Evolutionary conservation across 495 filamentous ascomycete species (phyloP).

Genomic region (Xylaria cubensis): DNA sequence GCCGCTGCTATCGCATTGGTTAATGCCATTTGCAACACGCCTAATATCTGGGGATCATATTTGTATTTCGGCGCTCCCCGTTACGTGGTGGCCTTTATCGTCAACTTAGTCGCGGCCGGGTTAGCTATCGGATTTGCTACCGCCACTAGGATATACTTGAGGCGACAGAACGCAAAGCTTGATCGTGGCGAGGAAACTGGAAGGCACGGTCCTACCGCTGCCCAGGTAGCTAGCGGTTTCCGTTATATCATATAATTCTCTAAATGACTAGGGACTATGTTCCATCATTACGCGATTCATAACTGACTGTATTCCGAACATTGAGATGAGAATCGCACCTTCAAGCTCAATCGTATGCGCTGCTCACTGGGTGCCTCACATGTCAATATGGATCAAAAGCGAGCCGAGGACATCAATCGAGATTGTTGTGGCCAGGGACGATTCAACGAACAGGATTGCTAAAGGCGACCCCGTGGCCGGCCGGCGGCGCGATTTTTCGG

Average conservation of each 20-base stretch:
- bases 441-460: background rate
- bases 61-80: conserved; percentile 45
- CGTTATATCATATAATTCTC: conserved; percentile 15
- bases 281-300: background rate
- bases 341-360: background rate
- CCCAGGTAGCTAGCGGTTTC: conserved; percentile 32
- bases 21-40: conserved; percentile 42
- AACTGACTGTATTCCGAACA: background rate
- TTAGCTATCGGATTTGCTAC: conserved; percentile 42
- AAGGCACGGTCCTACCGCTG: conserved; percentile 34
- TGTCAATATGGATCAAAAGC: background rate
- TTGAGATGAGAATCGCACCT: background rate
- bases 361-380: background rate
- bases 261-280: background rate
- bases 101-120: conserved; percentile 42
- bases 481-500: too few relatives aligned
- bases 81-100: conserved; percentile 47
- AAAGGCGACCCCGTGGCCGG: background rate
- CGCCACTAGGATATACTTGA: conserved; percentile 44
- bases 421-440: background rate
- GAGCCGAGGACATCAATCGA: background rate
- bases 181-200: conserved; percentile 40
- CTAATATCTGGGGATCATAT: conserved; percentile 51
- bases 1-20: conserved; percentile 34
- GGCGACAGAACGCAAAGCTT: conserved; percentile 43